Percentiles rank a stretch among this genome's conserved stretches.
Conservation (phyloP, 805 yeast species). For the Cyberlindnera nakhonratchasimensis region DNA sequence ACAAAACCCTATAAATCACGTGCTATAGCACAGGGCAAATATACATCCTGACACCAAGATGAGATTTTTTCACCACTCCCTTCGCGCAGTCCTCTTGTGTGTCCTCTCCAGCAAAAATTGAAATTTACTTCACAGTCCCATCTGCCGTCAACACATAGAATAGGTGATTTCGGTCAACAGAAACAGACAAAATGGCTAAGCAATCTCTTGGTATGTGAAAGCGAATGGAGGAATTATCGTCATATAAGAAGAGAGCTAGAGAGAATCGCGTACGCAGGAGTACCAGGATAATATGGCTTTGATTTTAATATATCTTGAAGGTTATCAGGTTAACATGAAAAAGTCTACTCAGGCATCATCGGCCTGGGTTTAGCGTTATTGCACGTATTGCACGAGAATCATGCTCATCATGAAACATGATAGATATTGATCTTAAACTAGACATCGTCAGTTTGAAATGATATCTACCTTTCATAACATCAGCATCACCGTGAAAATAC, state of each 20-base stretch:
- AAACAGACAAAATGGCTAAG: conserved; percentile 40
- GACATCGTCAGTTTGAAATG: too few relatives aligned
- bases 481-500: too few relatives aligned
- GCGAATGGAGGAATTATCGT: conserved; percentile 2
- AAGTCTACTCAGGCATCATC: background rate
- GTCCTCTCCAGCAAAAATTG: conserved; percentile 20
- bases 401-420: too few relatives aligned
- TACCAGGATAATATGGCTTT: background rate
- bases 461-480: too few relatives aligned
- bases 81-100: conserved; percentile 2
- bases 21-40: conserved; percentile 5
- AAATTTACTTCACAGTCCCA: conserved; percentile 18
- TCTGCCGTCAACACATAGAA: conserved; percentile 3
- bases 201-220: conserved; percentile 46
- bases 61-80: conserved; percentile 6
- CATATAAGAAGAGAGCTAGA: background rate
- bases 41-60: conserved; percentile 6
- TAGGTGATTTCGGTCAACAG: conserved; percentile 12
- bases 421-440: too few relatives aligned
- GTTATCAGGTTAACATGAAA: background rate
- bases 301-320: background rate
- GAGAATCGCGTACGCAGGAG: background rate
- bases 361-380: background rate
- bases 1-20: too few relatives aligned
- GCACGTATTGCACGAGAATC: background rate